phyloP scores from a whole-genome alignment of 2,329 filamentous ascomycete genomes.

The Colletotrichum liriopes region DNA sequence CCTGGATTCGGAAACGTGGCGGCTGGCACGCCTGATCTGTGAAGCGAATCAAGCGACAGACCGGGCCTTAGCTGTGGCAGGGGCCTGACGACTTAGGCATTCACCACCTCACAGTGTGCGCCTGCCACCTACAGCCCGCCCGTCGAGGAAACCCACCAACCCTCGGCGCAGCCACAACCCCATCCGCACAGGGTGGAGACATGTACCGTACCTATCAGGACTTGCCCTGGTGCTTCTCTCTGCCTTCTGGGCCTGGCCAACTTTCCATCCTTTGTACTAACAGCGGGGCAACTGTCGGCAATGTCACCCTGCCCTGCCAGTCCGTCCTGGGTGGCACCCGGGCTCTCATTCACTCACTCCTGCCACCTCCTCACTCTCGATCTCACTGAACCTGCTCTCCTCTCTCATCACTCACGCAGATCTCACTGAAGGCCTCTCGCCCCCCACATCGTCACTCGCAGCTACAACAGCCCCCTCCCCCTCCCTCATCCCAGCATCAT shows the following conservation, averaged over 20 bases:
- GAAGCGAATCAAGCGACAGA: constrained; percentile 29
- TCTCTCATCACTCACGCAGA: constrained; percentile 25
- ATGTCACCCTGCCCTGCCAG: constrained; percentile 15
- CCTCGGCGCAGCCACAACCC: not conserved
- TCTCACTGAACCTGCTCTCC: constrained; percentile 7
- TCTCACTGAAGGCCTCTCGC: constrained; percentile 33
- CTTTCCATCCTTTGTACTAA: constrained; percentile 25
- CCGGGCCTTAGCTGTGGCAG: constrained; percentile 2
- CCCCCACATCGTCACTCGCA: constrained; percentile 33
- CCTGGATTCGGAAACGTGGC: constrained; percentile 43
- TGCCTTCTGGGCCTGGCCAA: constrained; percentile 23
- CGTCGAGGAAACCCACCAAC: constrained; percentile 16
- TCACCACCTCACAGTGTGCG: constrained; percentile 31
- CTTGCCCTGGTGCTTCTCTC: not conserved
- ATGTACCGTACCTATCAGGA: constrained; percentile 8
- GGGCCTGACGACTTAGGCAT: constrained; percentile 30
- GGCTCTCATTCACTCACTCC: constrained; percentile 5
- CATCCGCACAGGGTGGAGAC: not conserved
- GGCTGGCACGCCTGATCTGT: constrained; percentile 34
- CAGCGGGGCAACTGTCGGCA: constrained; percentile 26
- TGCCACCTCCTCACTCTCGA: constrained; percentile 3
- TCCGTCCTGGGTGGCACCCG: constrained; percentile 13
- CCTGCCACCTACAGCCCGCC: constrained; percentile 28
- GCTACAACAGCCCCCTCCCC: constrained; percentile 14
- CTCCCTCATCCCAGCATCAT: constrained; percentile 25